Percentiles rank a stretch among this genome's conserved stretches.
Conservation (phyloP, 371 early-diverging fungal genomes). For the Cokeromyces recurvatus region DNA sequence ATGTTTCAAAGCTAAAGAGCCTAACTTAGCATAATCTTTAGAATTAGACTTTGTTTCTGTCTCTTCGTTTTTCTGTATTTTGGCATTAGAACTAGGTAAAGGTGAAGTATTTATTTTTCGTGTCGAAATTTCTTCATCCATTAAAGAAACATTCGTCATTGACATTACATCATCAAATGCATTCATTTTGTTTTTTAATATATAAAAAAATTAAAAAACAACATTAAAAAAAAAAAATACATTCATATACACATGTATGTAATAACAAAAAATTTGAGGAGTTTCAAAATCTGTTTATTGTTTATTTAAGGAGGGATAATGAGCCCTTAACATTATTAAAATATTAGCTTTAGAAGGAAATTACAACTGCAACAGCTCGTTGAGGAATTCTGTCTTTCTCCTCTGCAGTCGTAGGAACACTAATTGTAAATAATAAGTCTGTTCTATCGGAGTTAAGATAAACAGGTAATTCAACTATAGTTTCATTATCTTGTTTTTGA, state of each 20-base stretch:
- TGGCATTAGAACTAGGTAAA: not conserved
- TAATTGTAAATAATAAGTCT: constrained; percentile 70
- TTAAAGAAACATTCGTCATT: constrained; percentile 25
- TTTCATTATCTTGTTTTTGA: constrained; percentile 9
- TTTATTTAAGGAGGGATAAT: no score
- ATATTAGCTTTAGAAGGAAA: constrained; percentile 47
- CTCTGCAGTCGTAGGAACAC: constrained; percentile 36
- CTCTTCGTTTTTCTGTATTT: not conserved
- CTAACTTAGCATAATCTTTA: constrained; percentile 3
- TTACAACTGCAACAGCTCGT: constrained; percentile 71
- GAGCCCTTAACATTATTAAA: no score
- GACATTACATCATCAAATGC: constrained; percentile 17
- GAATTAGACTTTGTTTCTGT: no score
- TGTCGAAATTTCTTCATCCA: constrained; percentile 9
- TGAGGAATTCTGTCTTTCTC: constrained; percentile 57
- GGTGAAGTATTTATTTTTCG: constrained; percentile 5
- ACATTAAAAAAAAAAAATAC: not conserved
- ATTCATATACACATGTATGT: no score
- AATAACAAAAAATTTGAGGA: no score
- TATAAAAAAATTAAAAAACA: not conserved
- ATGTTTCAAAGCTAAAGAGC: constrained; percentile 54
- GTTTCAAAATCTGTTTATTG: no score
- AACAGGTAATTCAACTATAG: constrained; percentile 62
- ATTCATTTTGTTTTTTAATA: constrained; percentile 3
- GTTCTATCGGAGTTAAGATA: constrained; percentile 81